Evolutionary conservation across 1,139 yeast genomes (phyloP), one percentile per base, ranked within the genome.

Genomic region (Candida dubliniensis): DNA sequence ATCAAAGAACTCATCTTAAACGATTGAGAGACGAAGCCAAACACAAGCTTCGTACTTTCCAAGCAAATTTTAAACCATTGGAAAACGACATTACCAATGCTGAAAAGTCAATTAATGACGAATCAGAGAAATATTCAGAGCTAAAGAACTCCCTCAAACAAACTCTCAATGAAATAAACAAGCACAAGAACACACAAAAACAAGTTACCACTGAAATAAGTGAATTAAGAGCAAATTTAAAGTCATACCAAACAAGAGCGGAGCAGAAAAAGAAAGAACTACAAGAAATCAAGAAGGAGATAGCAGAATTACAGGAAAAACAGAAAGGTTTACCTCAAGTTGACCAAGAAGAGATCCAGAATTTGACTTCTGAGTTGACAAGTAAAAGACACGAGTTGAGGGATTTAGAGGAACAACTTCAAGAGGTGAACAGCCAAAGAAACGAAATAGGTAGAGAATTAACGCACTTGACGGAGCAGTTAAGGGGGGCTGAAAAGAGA

Each of bases 11-110:
- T 29, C 58, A 59, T 11, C 64, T 74, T 40, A 79, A 77, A 53
- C 54, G 56, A 15, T 69, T 66, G 27, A 71, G 76, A 45, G 76
- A 78, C 31, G 56, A 57, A 11, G 72, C 78, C 9, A 69, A 71
- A 50, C 48, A 48, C 9, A 58, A 62, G 29, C 52, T 70, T 15
- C 57, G 59, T 8, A 57, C 60, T 2, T 76, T 77, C 47, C 53
- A 59, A 32, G 34, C 45, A 1, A 60, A 55, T 31, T 50, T 59
- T 15, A 48, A 50, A n/a, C 81, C 82, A n/a, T 40, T 51, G 27
- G 36, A 40, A 14, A 8, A 35, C 9, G 47, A 44, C 30, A 35
- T 43, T n/a, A 32, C 35, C 6, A 26, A 33, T 10, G 33, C 53
- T 4, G 31, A 44, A 26, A 5, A 15, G 10, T 36, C 33, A 14